A percentile compares a stretch with the other conserved stretches of the same genome.
phyloP scores from a whole-genome alignment of 352 stramenopile species.

The Pythium brassicae region DNA sequence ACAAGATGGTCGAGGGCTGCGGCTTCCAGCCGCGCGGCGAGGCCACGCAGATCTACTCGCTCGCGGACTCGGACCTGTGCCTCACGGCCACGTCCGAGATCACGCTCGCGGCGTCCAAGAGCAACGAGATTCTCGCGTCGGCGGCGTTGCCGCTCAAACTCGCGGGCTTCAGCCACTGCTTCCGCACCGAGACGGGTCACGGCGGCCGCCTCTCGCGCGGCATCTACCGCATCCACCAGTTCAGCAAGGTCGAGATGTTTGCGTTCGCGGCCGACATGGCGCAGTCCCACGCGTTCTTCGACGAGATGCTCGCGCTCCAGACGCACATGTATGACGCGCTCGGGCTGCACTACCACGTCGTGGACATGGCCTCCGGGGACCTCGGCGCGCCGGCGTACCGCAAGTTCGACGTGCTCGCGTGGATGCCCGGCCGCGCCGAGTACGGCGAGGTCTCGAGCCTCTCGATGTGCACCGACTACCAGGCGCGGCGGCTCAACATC shows the following conservation, averaged over 20 bases:
- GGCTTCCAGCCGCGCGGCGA: constrained; percentile 85
- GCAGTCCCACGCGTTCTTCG: constrained; percentile 63
- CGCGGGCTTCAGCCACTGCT: constrained; percentile 85
- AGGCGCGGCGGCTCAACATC: constrained; percentile 82
- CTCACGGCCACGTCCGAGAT: constrained; percentile 85
- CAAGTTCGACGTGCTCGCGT: constrained; percentile 87
- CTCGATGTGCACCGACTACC: constrained; percentile 90
- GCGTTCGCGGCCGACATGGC: constrained; percentile 67
- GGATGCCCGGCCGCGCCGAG: constrained; percentile 76
- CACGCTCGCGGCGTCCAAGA: constrained; percentile 73
- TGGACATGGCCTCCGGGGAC: constrained; percentile 84
- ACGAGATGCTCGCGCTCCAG: constrained; percentile 81
- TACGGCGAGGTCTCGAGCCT: constrained; percentile 84
- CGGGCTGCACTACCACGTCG: constrained; percentile 71
- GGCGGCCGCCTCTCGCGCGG: constrained; percentile 66
- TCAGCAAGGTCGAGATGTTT: constrained; percentile 90
- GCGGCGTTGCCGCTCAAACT: constrained; percentile 63
- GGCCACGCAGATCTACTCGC: constrained; percentile 84
- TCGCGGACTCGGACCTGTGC: constrained; percentile 81
- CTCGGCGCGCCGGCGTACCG: constrained; percentile 76
- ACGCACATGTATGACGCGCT: constrained; percentile 73
- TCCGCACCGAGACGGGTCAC: constrained; percentile 83
- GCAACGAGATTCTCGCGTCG: constrained; percentile 62
- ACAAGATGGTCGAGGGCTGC: constrained; percentile 78
- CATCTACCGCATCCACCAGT: constrained; percentile 89